Conservation (phyloP, 495 filamentous ascomycete genomes). For the Durotheca rogersii region DNA sequence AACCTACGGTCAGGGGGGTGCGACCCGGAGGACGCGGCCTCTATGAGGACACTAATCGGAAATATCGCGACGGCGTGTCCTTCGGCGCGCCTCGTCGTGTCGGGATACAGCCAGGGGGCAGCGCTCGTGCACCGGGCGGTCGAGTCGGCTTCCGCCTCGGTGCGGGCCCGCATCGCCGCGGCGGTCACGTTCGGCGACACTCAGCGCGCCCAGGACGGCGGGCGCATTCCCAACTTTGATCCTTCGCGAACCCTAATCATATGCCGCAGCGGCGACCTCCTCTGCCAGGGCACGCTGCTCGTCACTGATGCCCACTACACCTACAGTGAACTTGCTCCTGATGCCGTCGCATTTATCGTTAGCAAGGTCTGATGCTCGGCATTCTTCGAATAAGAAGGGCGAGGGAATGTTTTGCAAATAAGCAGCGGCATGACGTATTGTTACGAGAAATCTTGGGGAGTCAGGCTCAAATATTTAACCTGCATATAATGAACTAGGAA, state of each 20-base stretch:
- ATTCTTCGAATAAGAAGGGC: too few relatives aligned
- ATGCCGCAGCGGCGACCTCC: constrained; percentile 54
- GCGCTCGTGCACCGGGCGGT: constrained; percentile 55
- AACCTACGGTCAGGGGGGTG: constrained; percentile 40
- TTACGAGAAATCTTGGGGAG: too few relatives aligned
- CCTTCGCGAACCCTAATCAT: constrained; percentile 47
- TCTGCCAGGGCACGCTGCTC: constrained; percentile 55
- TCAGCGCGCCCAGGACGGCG: constrained; percentile 53
- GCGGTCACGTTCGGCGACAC: constrained; percentile 61
- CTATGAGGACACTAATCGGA: constrained; percentile 37
- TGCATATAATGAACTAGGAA: too few relatives aligned
- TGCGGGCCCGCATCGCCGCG: constrained; percentile 52
- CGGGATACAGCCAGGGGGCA: constrained; percentile 55
- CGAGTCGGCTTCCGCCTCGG: constrained; percentile 39
- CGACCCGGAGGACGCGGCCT: constrained; percentile 36
- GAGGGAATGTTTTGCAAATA: too few relatives aligned
- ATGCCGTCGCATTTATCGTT: constrained; percentile 38
- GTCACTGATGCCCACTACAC: constrained; percentile 49
- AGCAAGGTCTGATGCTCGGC: constrained; percentile 25
- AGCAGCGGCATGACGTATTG: too few relatives aligned
- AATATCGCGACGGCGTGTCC: constrained; percentile 39
- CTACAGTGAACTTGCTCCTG: constrained; percentile 39
- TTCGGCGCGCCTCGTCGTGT: constrained; percentile 40
- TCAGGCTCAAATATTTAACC: too few relatives aligned
- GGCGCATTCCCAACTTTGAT: constrained; percentile 51